Base-by-base conservation (phyloP, 2,329 filamentous ascomycete species). In the Penicillium sp. region DNA sequence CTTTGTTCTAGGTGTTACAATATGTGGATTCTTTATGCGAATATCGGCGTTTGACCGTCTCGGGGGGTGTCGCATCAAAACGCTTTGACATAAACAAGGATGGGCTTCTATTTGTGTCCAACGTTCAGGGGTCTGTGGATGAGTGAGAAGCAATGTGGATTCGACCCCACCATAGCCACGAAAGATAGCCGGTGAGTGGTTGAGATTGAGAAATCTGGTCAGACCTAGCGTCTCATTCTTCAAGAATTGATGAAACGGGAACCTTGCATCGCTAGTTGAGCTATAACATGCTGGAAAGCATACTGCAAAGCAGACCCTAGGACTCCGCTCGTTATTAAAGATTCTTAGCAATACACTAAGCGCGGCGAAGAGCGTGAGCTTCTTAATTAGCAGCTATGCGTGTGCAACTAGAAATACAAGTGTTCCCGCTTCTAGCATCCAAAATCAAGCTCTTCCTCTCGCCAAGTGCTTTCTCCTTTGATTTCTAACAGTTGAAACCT, bases 1-100 rank as follows among this genome's bases (percentile, higher is more conserved):
- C 25, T 78, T 76, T 52, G 67, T 74, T 45, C 57, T 76, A 11
- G 73, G 70, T 46, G 77, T 79, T 63, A 77, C 73, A 4, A 50
- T 78, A 12, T 78, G 66, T 47, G 65, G 72, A 52, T 66, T 66
- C 48, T 54, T 71, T 11, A 74, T 78, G 68, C 67, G 35, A 38
- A 38, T 38, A 38, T 38, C 70, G 73, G 61, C 60, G 48, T 77
- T 76, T 61, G 68, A 78, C 55, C 61, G 69, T 18, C 51, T 75
- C 1, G n/a, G 73, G 75, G 9, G 72, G 67, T 6, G 69, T 77
- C 34, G 69, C 67, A 47, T 77, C 73, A 8, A 56, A 67, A 25
- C 60, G 64, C 33, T 77, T 77, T 53, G 57, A 77, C 49, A 72
- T 78, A 29, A 72, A 77, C 47, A 33, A 71, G 38, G 62, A 75